Evolutionary conservation across 1,139 yeast species (phyloP).

Genomic region (Magnusiomyces suaveolens): DNA sequence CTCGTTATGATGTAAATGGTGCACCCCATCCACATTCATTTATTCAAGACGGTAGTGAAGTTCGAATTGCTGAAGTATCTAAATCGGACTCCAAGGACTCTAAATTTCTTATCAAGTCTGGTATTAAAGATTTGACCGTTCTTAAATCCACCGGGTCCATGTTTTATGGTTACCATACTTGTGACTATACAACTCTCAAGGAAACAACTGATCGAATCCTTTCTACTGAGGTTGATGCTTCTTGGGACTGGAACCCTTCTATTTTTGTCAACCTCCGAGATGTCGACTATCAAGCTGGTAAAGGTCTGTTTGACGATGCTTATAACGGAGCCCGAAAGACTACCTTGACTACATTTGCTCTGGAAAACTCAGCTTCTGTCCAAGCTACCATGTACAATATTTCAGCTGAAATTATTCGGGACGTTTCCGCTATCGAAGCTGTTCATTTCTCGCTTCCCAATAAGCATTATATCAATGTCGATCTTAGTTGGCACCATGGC

Average conservation of each 20-base stretch:
- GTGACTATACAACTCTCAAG: conserved; percentile 79
- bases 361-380: conserved; percentile 80
- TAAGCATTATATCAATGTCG: conserved; percentile 77
- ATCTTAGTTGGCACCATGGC: conserved; percentile 74
- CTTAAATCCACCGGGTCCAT: conserved; percentile 90
- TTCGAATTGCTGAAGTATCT: conserved; percentile 51
- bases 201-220: conserved; percentile 78
- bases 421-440: conserved; percentile 46
- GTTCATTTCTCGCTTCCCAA: conserved; percentile 77
- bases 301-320: conserved; percentile 56
- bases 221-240: conserved; percentile 75
- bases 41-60: conserved; percentile 73
- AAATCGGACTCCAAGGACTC: conserved; percentile 33
- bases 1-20: conserved; percentile 65
- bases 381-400: conserved; percentile 95
- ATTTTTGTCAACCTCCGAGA: conserved; percentile 43
- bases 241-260: conserved; percentile 57
- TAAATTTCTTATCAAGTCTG: conserved; percentile 51
- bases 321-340: conserved; percentile 52
- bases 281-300: conserved; percentile 44
- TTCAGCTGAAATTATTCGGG: conserved; percentile 59
- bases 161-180: conserved; percentile 76
- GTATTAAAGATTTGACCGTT: conserved; percentile 75
- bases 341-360: conserved; percentile 70
- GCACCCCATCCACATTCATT: conserved; percentile 74